Evolutionary conservation across 768 basidiomycete species (phyloP).

Genomic region (Gloeopeniophorella convolvens): DNA sequence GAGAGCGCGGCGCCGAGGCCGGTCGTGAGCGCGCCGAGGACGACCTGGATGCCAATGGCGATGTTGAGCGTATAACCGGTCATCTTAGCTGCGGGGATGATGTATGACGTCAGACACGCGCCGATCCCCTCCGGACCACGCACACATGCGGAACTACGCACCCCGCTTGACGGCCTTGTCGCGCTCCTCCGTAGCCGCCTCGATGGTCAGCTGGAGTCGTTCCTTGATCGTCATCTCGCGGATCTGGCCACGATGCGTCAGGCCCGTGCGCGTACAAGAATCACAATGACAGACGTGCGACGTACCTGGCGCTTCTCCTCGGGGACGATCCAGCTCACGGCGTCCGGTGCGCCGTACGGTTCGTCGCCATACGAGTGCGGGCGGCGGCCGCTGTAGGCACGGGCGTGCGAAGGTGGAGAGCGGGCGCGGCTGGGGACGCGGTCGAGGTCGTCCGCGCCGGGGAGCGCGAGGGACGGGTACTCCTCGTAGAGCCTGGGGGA

Average conservation of each 20-base stretch:
- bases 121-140: too few relatives aligned
- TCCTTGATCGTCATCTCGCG: neutral
- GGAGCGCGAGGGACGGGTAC: neutral
- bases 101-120: neutral
- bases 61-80: constrained; percentile 22
- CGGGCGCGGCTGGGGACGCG: neutral
- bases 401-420: neutral
- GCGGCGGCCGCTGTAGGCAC: neutral
- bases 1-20: constrained; percentile 20
- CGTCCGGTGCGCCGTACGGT: neutral
- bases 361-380: neutral
- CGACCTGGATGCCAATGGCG: constrained; percentile 25
- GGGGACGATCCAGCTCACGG: neutral
- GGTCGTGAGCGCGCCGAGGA: constrained; percentile 25
- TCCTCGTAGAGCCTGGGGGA: neutral
- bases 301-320: neutral
- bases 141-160: neutral
- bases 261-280: neutral
- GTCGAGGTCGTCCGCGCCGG: neutral
- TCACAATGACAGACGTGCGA: neutral
- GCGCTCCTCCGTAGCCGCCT: constrained; percentile 1
- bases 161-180: constrained; percentile 1
- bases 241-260: neutral
- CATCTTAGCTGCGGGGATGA: constrained; percentile 12
- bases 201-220: constrained; percentile 10